These are phyloP conservation scores for Punctularia strigosozonata DNA, from an alignment of 768 basidiomycete species.

Conservation along the genomic window DNA sequence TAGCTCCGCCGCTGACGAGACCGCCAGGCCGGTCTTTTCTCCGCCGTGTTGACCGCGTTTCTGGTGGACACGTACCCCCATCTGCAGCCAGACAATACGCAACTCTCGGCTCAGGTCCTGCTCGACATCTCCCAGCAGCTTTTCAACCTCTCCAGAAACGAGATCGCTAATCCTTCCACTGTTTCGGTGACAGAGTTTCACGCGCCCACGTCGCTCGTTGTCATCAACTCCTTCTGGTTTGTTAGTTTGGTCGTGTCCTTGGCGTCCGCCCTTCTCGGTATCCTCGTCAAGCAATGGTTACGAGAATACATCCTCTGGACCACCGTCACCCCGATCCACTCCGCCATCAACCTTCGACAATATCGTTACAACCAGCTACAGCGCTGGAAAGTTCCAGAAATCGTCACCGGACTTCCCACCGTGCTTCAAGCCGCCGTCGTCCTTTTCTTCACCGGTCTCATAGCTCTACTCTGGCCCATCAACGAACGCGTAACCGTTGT, in stretches of 20 bases:
- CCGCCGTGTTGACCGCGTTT: neutral
- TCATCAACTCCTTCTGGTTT: neutral
- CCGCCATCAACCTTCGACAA: neutral
- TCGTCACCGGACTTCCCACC: constrained; percentile 4
- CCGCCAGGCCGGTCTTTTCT: neutral
- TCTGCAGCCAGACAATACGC: neutral
- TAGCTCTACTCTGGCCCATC: neutral
- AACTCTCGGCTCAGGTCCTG: too few relatives aligned
- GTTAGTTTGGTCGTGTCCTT: neutral
- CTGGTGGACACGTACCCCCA: neutral
- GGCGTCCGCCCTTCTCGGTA: neutral
- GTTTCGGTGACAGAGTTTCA: too few relatives aligned
- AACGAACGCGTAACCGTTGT: neutral
- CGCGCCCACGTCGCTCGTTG: too few relatives aligned
- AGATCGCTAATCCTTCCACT: too few relatives aligned
- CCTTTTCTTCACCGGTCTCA: constrained; percentile 3
- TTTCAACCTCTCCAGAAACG: too few relatives aligned
- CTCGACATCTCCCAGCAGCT: too few relatives aligned
- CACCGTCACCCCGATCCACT: neutral
- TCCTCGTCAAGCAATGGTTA: neutral
- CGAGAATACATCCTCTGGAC: neutral
- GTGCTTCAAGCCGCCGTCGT: constrained; percentile 2
- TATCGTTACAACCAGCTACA: neutral
- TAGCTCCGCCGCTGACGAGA: too few relatives aligned
- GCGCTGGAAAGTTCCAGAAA: neutral